Percentiles rank a stretch among this genome's conserved stretches.
phyloP scores from a whole-genome alignment of 495 filamentous ascomycete genomes.

The Diplogelasinospora grovesii region DNA sequence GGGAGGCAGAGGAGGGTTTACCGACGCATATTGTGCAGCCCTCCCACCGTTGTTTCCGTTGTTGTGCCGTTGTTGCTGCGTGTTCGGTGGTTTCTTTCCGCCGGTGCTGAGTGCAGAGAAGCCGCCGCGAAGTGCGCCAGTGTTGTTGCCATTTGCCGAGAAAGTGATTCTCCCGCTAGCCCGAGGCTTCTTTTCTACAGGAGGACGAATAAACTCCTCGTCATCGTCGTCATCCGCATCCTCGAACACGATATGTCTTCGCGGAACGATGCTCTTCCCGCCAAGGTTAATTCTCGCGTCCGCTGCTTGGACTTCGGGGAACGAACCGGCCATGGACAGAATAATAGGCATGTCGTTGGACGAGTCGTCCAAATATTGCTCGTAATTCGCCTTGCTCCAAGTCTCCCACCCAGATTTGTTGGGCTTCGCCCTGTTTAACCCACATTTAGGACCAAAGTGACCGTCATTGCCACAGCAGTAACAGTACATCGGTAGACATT shows the following conservation, averaged over 20 bases:
- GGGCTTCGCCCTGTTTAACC: conserved; percentile 6
- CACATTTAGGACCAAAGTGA: conserved; percentile 36
- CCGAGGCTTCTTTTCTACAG: conserved; percentile 18
- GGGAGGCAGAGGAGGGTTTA: conserved; percentile 15
- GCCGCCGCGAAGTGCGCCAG: background rate
- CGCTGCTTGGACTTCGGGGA: background rate
- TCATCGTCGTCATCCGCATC: conserved; percentile 37
- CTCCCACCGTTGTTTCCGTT: too few species aligned
- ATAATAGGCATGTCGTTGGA: conserved; percentile 23
- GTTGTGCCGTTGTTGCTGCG: conserved; percentile 1
- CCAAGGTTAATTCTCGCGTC: conserved; percentile 25
- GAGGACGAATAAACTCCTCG: conserved; percentile 34
- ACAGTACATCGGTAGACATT: conserved; percentile 32
- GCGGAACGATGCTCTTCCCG: conserved; percentile 29
- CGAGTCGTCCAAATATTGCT: conserved; percentile 32
- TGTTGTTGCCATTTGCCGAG: conserved; percentile 13
- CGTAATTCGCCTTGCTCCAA: conserved; percentile 29
- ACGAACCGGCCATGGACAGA: background rate
- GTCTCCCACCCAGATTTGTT: conserved; percentile 17
- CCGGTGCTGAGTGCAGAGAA: background rate
- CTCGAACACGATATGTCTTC: conserved; percentile 34
- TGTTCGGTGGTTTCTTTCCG: conserved; percentile 1
- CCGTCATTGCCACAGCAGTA: conserved; percentile 31
- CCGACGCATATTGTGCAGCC: too few species aligned
- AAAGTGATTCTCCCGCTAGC: conserved; percentile 25